phyloP scores from a whole-genome alignment of 768 basidiomycete genomes.

The Termitomyces sp. region DNA sequence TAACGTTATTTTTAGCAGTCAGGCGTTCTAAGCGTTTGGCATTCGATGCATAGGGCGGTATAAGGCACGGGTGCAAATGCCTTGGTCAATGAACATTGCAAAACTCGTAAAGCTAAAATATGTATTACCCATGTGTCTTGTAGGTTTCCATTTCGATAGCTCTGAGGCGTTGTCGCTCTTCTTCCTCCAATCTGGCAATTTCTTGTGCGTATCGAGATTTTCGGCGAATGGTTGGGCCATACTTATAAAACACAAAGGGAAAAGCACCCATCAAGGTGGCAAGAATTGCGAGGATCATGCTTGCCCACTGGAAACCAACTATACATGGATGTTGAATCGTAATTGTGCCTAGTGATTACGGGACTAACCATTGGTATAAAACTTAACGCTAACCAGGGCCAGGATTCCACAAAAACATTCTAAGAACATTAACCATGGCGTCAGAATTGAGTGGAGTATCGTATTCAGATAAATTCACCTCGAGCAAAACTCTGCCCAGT shows the following conservation, averaged over 20 bases:
- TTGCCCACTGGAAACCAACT: conserved; percentile 20
- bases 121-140: background rate
- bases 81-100: background rate
- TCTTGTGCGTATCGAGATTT: conserved; percentile 18
- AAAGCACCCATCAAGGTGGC: conserved; percentile 17
- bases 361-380: conserved; percentile 15
- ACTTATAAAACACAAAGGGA: conserved; percentile 18
- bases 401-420: conserved; percentile 18
- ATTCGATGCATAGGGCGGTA: no score
- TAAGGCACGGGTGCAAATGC: no score
- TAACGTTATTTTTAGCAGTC: no score
- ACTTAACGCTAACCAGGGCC: conserved; percentile 13
- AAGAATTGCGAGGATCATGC: conserved; percentile 17
- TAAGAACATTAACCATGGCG: background rate
- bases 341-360: background rate
- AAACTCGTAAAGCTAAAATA: no score
- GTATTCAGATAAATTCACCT: conserved; percentile 1
- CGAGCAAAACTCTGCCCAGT: conserved; percentile 21
- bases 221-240: conserved; percentile 16
- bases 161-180: conserved; percentile 13
- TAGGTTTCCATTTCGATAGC: conserved; percentile 7
- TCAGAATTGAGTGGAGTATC: background rate
- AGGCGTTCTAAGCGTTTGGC: no score
- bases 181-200: conserved; percentile 14
- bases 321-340: background rate